phyloP scores from a whole-genome alignment of 352 stramenopile genomes.

The Globisporangium megalacanthum region DNA sequence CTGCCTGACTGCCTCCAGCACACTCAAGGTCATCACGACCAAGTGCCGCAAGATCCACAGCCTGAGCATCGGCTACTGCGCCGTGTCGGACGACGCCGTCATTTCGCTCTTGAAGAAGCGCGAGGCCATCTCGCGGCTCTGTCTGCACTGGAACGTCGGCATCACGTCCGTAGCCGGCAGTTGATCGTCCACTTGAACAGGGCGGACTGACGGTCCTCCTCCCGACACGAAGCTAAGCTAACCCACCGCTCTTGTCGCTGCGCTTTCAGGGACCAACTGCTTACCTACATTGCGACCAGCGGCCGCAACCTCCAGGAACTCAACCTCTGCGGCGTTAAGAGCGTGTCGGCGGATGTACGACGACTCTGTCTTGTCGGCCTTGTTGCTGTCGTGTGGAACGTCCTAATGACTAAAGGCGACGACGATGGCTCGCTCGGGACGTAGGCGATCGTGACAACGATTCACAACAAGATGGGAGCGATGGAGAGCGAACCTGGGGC shows the following conservation, averaged over 20 bases:
- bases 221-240: no score
- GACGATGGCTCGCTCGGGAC: neutral
- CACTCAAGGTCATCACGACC: conserved; percentile 80
- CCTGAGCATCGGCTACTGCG: conserved; percentile 79
- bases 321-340: conserved; percentile 86
- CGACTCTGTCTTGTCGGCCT: neutral
- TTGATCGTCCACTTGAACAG: neutral
- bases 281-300: conserved; percentile 66
- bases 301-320: conserved; percentile 82
- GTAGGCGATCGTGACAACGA: conserved; percentile 62
- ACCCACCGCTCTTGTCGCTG: neutral
- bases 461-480: conserved; percentile 73
- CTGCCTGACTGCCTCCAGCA: conserved; percentile 27
- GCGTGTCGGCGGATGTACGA: conserved; percentile 69
- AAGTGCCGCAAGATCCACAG: conserved; percentile 89
- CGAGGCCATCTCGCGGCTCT: conserved; percentile 70
- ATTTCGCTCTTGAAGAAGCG: conserved; percentile 83
- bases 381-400: neutral
- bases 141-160: conserved; percentile 81
- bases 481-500: conserved; percentile 27
- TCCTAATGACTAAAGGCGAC: neutral
- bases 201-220: neutral
- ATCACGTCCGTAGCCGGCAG: conserved; percentile 59
- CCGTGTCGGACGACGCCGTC: conserved; percentile 80
- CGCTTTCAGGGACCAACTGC: conserved; percentile 60